Evolutionary conservation across 2,329 filamentous ascomycete species (phyloP).

Genomic region (Colletotrichum endophyticum): DNA sequence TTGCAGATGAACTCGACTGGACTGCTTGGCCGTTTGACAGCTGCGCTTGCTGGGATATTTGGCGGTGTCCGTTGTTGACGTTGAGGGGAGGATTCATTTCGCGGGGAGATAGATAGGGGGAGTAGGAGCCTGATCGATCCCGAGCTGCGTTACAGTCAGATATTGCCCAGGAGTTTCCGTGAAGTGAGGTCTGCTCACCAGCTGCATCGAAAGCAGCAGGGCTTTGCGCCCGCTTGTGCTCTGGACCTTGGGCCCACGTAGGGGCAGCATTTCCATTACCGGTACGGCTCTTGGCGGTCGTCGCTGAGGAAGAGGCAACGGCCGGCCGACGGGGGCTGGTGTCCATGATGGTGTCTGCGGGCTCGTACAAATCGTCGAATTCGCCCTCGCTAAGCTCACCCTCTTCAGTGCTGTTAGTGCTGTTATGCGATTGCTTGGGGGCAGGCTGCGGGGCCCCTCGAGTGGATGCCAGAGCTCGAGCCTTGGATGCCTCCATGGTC

Average conservation of each 20-base stretch:
- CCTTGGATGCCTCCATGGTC: constrained; percentile 24
- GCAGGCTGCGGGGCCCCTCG: background rate
- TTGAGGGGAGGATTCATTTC: constrained; percentile 39
- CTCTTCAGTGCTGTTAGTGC: constrained; percentile 55
- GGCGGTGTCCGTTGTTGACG: background rate
- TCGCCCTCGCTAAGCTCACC: constrained; percentile 78
- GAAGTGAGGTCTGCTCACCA: background rate
- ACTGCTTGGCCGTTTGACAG: background rate
- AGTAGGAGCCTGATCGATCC: constrained; percentile 58
- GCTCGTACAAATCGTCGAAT: constrained; percentile 61
- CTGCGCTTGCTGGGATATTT: background rate
- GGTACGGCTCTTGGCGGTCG: background rate
- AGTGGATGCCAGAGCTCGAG: background rate
- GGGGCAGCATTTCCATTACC: background rate
- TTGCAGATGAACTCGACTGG: background rate
- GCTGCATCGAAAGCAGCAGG: background rate
- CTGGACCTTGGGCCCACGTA: background rate
- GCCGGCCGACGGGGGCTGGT: background rate
- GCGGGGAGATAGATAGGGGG: constrained; percentile 55
- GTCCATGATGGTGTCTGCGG: constrained; percentile 24
- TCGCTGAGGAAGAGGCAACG: background rate
- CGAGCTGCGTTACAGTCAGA: constrained; percentile 28
- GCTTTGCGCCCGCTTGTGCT: background rate
- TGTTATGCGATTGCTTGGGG: background rate
- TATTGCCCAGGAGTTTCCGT: background rate